These are phyloP conservation scores for Macrocybe gigantea DNA, from an alignment of 768 basidiomycete species.

Conservation along the genomic window DNA sequence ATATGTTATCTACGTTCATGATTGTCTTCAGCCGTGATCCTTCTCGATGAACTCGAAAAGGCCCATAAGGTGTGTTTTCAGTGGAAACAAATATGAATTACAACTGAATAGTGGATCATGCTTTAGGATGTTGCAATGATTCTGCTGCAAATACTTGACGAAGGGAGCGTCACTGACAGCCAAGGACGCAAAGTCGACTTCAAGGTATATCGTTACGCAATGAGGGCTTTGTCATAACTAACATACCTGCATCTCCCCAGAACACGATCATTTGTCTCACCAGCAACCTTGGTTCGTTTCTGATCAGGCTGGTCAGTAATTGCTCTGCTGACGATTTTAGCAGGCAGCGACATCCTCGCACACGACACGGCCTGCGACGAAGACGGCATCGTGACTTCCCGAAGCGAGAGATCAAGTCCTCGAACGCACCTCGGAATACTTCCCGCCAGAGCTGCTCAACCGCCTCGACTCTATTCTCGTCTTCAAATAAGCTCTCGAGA, in stretches of 20 bases:
- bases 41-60: conserved; percentile 89
- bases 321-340: not conserved
- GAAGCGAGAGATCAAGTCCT: conserved; percentile 65
- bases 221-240: not conserved
- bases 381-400: conserved; percentile 56
- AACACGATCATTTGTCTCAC: conserved; percentile 93
- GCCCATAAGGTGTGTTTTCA: conserved; percentile 63
- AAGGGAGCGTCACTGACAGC: conserved; percentile 85
- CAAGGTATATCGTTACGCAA: conserved; percentile 41
- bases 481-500: conserved; percentile 86
- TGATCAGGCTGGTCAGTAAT: not conserved
- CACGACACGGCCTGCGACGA: conserved; percentile 54
- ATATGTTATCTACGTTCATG: not conserved
- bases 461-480: conserved; percentile 83
- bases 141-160: conserved; percentile 85
- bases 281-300: conserved; percentile 67
- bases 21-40: conserved; percentile 51
- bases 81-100: not conserved
- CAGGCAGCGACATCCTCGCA: conserved; percentile 66
- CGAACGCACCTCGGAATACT: conserved; percentile 69
- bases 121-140: conserved; percentile 81
- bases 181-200: conserved; percentile 92
- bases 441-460: conserved; percentile 88
- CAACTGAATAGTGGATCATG: not conserved
- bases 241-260: conserved; percentile 19